Evolutionary conservation across 306 rosid species (phyloP), one percentile per base, ranked within the genome.

Genomic region (Ceratonia siliqua): DNA sequence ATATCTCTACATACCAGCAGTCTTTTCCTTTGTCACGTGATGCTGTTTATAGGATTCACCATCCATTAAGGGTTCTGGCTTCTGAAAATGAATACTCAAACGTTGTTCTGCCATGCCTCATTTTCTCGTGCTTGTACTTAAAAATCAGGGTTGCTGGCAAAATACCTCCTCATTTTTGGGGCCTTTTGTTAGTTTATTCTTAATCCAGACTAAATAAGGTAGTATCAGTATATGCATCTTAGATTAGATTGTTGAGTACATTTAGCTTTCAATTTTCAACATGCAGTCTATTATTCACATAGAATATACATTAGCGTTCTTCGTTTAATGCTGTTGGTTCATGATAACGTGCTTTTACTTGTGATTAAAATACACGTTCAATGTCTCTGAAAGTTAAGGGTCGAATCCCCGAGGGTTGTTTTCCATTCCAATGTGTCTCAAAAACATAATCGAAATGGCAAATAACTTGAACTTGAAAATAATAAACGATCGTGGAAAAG

Each of bases 1-100:
- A 90, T 89, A 87, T 84, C 80, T 35, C 82, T 82, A 66, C 79
- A 73, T 50, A 75, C 78, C 84, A 9, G 85, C 77, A 78, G 79
- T 79, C 74, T 68, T n/a, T n/a, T n/a, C n/a, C n/a, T n/a, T 73
- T 75, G 78, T 84, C 86, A 45, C 83, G 56, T 75, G 64, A 78
- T 65, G 81, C 81, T 72, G 87, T 79, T 79, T 70, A 80, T 85
- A 87, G 89, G 76, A 77, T 84, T 84, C 85, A 77, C 82, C 89
- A 81, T 85, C 77, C 87, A 56, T 78, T 79, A 79, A 81, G 78
- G 82, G 82, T 78, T 82, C 56, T 80, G 83, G 78, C 81, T 65
- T 69, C 72, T 46, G 72, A 73, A 41, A 82, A 54, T 76, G 74
- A 59, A 54, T 74, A 75, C 87, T 75, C 82, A 54, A 56, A 59